phyloP scores from a whole-genome alignment of 768 basidiomycete species.

The Mycena crocata region DNA sequence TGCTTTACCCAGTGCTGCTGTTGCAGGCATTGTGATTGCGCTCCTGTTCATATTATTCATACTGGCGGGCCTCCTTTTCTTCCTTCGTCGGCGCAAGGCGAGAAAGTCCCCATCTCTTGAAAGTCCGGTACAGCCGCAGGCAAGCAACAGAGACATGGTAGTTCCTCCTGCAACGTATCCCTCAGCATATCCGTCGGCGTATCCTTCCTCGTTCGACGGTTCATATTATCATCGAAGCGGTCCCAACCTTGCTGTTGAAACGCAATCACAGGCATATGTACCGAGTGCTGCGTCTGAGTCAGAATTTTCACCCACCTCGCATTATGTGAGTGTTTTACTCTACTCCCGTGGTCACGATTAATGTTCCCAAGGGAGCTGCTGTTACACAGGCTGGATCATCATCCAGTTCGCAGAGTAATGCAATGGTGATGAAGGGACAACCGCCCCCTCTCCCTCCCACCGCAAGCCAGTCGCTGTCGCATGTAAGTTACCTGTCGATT shows the following conservation, averaged over 20 bases:
- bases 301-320: slow-evolving; percentile 26
- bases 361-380: slow-evolving; percentile 6
- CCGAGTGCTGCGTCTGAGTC: slow-evolving; percentile 18
- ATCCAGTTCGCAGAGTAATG: slow-evolving; percentile 3
- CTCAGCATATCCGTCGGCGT: slow-evolving; percentile 6
- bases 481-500: slow-evolving; percentile 6
- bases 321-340: slow-evolving; percentile 8
- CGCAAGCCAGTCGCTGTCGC: slow-evolving; percentile 28
- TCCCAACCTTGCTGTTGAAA: slow-evolving; percentile 10
- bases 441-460: slow-evolving; percentile 25
- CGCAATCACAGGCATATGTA: slow-evolving; percentile 24
- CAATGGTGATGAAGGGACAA: slow-evolving; percentile 23
- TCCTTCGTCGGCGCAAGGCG: slow-evolving; percentile 29
- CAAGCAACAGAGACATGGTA: slow-evolving; percentile 13
- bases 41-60: slow-evolving; percentile 29
- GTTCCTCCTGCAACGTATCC: slow-evolving; percentile 11
- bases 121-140: slow-evolving; percentile 10
- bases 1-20: slow-evolving; percentile 25
- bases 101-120: slow-evolving; percentile 7
- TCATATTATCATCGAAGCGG: slow-evolving; percentile 20
- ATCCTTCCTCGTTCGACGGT: slow-evolving; percentile 13
- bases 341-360: background rate
- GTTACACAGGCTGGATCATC: background rate
- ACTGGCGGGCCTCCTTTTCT: slow-evolving; percentile 26
- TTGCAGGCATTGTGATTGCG: slow-evolving; percentile 37